Evolutionary conservation across 495 filamentous ascomycete genomes (phyloP).

Genomic region (Chaetomium tenue): DNA sequence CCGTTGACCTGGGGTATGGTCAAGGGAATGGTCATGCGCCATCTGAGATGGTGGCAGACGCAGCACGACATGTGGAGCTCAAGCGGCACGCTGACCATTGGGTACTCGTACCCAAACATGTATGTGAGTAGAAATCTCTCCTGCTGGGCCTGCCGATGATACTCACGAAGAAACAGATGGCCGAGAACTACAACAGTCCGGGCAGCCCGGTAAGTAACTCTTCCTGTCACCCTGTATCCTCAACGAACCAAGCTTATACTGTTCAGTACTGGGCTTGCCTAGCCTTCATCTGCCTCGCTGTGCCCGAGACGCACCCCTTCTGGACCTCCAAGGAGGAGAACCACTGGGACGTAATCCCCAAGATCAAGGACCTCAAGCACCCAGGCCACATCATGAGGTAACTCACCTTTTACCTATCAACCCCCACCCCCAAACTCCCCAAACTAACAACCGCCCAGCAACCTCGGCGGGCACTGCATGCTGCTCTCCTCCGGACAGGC

Average conservation of each 20-base stretch:
- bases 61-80: conserved; percentile 69
- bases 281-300: conserved; percentile 68
- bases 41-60: conserved; percentile 76
- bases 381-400: conserved; percentile 67
- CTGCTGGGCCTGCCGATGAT: not conserved
- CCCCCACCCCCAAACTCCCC: not conserved
- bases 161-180: conserved; percentile 38
- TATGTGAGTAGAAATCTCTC: conserved; percentile 47
- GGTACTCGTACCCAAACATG: conserved; percentile 77
- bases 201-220: conserved; percentile 46
- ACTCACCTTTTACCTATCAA: conserved; percentile 22
- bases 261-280: conserved; percentile 73
- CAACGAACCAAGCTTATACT: not conserved
- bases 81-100: conserved; percentile 70
- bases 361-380: conserved; percentile 57
- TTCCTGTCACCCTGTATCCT: not conserved
- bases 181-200: conserved; percentile 79
- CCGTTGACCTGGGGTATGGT: conserved; percentile 75
- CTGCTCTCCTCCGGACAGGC: conserved; percentile 72
- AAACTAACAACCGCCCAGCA: conserved; percentile 23
- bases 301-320: conserved; percentile 68
- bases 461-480: conserved; percentile 65
- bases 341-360: conserved; percentile 53
- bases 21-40: conserved; percentile 68
- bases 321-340: conserved; percentile 67